A percentile compares a stretch with the other conserved stretches of the same genome.
Conservation (phyloP, 2,329 filamentous ascomycete genomes). For the Fusarium pseudograminearum region DNA sequence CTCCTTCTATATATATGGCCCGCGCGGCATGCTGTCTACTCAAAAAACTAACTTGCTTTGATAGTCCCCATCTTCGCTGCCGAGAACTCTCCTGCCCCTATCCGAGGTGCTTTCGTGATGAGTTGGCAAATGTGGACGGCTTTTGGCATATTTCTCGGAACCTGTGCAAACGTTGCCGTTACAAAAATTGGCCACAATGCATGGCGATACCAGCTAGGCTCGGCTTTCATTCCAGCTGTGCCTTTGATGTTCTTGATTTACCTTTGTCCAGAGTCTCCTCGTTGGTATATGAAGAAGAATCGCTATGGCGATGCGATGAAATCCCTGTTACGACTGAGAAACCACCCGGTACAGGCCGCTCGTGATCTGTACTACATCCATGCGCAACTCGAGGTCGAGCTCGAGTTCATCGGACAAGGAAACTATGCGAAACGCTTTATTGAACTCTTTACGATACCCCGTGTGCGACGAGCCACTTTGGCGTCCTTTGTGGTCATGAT, state of each 20-base stretch:
- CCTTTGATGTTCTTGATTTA: slow-evolving; percentile 70
- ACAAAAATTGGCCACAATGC: slow-evolving; percentile 53
- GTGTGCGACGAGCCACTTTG: slow-evolving; percentile 77
- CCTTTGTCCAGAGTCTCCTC: slow-evolving; percentile 74
- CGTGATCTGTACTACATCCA: slow-evolving; percentile 74
- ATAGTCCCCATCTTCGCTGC: slow-evolving; percentile 81
- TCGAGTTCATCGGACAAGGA: slow-evolving; percentile 60
- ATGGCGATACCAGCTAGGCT: slow-evolving; percentile 74
- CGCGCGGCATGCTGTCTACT: neutral
- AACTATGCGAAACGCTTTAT: slow-evolving; percentile 72
- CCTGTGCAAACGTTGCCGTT: slow-evolving; percentile 68
- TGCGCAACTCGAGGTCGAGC: slow-evolving; percentile 72
- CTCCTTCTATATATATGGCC: neutral
- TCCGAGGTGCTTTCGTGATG: slow-evolving; percentile 84
- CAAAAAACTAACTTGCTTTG: slow-evolving; percentile 45
- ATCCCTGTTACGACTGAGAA: slow-evolving; percentile 65
- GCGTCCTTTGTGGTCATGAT: slow-evolving; percentile 86
- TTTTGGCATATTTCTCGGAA: slow-evolving; percentile 72
- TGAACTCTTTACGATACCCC: slow-evolving; percentile 76
- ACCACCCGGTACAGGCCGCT: slow-evolving; percentile 67
- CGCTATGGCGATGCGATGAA: slow-evolving; percentile 70
- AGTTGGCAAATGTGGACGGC: slow-evolving; percentile 80
- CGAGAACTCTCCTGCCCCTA: slow-evolving; percentile 76
- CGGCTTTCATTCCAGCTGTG: slow-evolving; percentile 71
- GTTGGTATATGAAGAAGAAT: slow-evolving; percentile 76